Conservation (phyloP, 2,329 filamentous ascomycete genomes). For the Tolypocladium inflatum region DNA sequence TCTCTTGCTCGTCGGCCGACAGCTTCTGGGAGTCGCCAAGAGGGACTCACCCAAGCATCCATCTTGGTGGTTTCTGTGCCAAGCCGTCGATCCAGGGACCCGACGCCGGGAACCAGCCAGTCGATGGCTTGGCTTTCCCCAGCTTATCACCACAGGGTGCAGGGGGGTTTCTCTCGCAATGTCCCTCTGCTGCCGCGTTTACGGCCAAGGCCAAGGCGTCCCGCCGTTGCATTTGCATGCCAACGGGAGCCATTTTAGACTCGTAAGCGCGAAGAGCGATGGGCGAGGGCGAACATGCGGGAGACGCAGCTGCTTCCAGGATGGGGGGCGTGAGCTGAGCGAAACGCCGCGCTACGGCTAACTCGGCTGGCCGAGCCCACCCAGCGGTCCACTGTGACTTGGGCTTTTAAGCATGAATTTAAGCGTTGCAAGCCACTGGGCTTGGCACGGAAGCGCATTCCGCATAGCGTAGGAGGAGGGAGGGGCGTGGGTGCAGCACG, state of each 20-base stretch:
- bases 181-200: background rate
- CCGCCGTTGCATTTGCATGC: background rate
- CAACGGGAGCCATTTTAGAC: background rate
- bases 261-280: background rate
- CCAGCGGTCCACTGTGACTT: constrained; percentile 5
- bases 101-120: background rate
- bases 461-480: constrained; percentile 4
- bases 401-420: constrained; percentile 40
- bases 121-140: background rate
- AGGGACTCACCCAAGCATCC: background rate
- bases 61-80: background rate
- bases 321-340: constrained; percentile 1
- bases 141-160: background rate
- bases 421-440: constrained; percentile 36
- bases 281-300: background rate
- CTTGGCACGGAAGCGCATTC: constrained; percentile 25
- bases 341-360: constrained; percentile 8
- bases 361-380: constrained; percentile 6
- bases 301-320: background rate
- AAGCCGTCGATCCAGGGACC: background rate
- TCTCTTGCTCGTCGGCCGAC: background rate
- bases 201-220: background rate
- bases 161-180: background rate
- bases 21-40: background rate
- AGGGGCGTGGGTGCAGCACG: background rate